These are phyloP conservation scores for Wickerhamiella galacta DNA, from an alignment of 805 yeast genomes.

Conservation along the genomic window DNA sequence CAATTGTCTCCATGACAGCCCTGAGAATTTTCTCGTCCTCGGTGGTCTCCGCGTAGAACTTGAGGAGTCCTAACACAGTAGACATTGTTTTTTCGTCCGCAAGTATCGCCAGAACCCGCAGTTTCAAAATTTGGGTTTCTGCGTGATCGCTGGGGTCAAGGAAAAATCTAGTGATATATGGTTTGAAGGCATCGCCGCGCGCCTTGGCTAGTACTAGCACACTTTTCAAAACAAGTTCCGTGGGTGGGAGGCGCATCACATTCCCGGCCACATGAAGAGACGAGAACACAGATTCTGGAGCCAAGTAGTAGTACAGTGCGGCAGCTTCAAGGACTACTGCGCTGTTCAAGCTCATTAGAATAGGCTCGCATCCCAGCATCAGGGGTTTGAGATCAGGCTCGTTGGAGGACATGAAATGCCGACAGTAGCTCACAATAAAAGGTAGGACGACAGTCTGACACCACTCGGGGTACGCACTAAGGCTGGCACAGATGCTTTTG, in stretches of 20 bases:
- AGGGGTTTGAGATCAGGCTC: slow-evolving; percentile 43
- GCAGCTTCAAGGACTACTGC: slow-evolving; percentile 46
- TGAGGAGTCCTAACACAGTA: slow-evolving; percentile 1
- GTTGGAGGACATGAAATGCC: slow-evolving; percentile 40
- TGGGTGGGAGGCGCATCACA: slow-evolving; percentile 27
- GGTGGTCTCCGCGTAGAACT: slow-evolving; percentile 3
- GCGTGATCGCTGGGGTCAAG: slow-evolving; percentile 38
- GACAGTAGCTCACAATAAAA: slow-evolving; percentile 47
- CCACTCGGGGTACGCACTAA: slow-evolving; percentile 51
- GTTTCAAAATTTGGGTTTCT: slow-evolving; percentile 33
- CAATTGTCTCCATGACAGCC: slow-evolving; percentile 5
- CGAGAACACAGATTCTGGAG: slow-evolving; percentile 37
- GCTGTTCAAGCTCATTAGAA: slow-evolving; percentile 37
- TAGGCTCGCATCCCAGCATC: slow-evolving; percentile 28
- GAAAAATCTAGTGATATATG: slow-evolving; percentile 26
- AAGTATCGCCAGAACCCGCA: slow-evolving; percentile 22
- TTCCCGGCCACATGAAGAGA: slow-evolving; percentile 34
- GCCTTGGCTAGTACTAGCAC: slow-evolving; percentile 26
- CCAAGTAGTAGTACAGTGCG: slow-evolving; percentile 39
- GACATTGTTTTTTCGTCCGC: slow-evolving; percentile 1
- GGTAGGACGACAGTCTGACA: slow-evolving; percentile 44
- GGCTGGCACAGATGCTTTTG: slow-evolving; percentile 36
- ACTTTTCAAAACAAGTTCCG: slow-evolving; percentile 31
- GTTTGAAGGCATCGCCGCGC: slow-evolving; percentile 21
- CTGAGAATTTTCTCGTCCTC: slow-evolving; percentile 2